phyloP scores from a whole-genome alignment of 1,284 basidiomycete species.

The Cutaneotrichosporon sp. region DNA sequence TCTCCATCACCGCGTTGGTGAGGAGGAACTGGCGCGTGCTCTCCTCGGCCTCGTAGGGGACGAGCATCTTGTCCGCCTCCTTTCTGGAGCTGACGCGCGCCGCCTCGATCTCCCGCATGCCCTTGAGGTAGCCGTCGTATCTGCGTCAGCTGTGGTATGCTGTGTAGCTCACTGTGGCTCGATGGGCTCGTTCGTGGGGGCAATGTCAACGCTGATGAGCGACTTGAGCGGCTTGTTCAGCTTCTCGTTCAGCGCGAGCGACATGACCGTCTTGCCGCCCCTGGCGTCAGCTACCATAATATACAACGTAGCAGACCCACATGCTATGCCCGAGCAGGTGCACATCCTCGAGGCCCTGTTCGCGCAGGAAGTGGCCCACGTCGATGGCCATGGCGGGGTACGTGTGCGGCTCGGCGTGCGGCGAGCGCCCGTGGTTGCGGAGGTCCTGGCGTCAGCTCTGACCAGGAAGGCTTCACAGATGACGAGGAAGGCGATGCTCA shows the following conservation, averaged over 20 bases:
- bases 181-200: conserved; percentile 57
- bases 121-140: conserved; percentile 53
- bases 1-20: conserved; percentile 55
- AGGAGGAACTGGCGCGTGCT: conserved; percentile 60
- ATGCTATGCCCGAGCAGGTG: conserved; percentile 61
- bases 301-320: conserved; percentile 39
- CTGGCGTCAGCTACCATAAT: conserved; percentile 29
- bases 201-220: conserved; percentile 60
- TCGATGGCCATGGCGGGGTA: conserved; percentile 56
- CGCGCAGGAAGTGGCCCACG: conserved; percentile 53
- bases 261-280: conserved; percentile 61
- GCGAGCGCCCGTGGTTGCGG: conserved; percentile 60
- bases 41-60: conserved; percentile 55
- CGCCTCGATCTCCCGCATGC: conserved; percentile 57
- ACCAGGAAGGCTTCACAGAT: not conserved
- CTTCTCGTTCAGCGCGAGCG: conserved; percentile 54
- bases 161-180: conserved; percentile 54
- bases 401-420: conserved; percentile 56
- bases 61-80: conserved; percentile 58
- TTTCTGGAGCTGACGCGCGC: conserved; percentile 53
- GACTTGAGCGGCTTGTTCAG: conserved; percentile 50
- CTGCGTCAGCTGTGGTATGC: conserved; percentile 15
- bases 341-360: conserved; percentile 49
- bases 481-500: conserved; percentile 28
- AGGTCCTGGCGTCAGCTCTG: conserved; percentile 55